A percentile compares a stretch with the other conserved stretches of the same genome.
Conservation (phyloP, 495 filamentous ascomycete species). For the Talaromyces nanjingensis region DNA sequence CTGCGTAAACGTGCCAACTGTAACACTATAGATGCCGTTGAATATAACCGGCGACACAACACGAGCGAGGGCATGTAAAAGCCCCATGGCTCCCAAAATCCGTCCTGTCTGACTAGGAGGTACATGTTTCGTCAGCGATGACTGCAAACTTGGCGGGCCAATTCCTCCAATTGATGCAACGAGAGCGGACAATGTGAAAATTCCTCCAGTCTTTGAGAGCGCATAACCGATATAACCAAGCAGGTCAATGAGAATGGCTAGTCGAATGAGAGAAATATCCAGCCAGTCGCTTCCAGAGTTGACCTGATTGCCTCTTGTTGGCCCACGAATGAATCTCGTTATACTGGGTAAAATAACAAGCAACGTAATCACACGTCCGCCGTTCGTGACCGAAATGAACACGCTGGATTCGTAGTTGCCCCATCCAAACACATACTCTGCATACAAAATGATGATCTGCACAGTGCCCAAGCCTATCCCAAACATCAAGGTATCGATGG, state of each 20-base stretch:
- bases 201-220: constrained; percentile 43
- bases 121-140: constrained; percentile 83
- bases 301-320: constrained; percentile 24
- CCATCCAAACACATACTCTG: constrained; percentile 75
- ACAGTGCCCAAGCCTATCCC: constrained; percentile 75
- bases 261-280: constrained; percentile 69
- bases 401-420: constrained; percentile 64
- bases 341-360: constrained; percentile 66
- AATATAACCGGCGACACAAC: constrained; percentile 75
- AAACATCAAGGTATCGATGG: constrained; percentile 72
- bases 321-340: constrained; percentile 60
- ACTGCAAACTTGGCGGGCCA: constrained; percentile 74
- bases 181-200: constrained; percentile 62
- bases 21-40: constrained; percentile 76
- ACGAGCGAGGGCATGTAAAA: constrained; percentile 76
- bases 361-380: constrained; percentile 64
- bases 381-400: constrained; percentile 72
- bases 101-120: constrained; percentile 73
- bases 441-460: constrained; percentile 72
- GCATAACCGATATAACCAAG: constrained; percentile 70
- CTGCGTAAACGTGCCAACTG: constrained; percentile 69
- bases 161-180: constrained; percentile 74
- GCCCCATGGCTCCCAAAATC: constrained; percentile 76
- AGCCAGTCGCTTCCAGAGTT: constrained; percentile 70
- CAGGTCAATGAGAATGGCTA: constrained; percentile 70